Base-by-base conservation (phyloP, 106 monocot species). In the Posidonia australis region DNA sequence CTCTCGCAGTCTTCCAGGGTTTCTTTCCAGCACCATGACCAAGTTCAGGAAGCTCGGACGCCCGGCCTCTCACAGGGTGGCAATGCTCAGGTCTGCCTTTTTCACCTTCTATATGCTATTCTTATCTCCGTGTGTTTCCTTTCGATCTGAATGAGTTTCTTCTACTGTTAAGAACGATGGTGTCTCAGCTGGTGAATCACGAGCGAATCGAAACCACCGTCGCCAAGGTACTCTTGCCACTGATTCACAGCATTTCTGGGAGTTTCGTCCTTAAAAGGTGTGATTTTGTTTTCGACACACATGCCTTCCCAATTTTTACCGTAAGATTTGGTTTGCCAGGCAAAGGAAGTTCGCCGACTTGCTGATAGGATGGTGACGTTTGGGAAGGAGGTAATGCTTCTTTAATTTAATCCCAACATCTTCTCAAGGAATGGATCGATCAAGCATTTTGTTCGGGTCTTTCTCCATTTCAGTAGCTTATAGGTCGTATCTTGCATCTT, bases 311-410 rank as follows among this genome's bases (percentile, higher is more conserved):
- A 11, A 44, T 16, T 65, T 66, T 36, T 16, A 52, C 22, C 10
- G 29, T 60, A 1, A 27, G 1, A 64, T 32, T 36, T 42, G 13
- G 44, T 56, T 32, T 44, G 29, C 18, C 60, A 98, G 96, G 96
- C 96, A 6, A 98, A 98, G 76, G 90, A 98, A 79, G 87, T 98
- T 17, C 96, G 90, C 29, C 76, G 90, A 11, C 47, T 84, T 36
- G 96, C 96, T 48, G 96, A 98, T 69, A 78, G 80, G 62, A 98
- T 98, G 96, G 96, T 98, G 54, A 87, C 90, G 67, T 87, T 90
- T 42, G 96, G 87, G 11, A 98, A 98, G 67, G 87, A 98, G 82
- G 94, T 96, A 36, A 36, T 36, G 36, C 36, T 36, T 36, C 36
- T 7, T 4, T 36, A 2, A 36, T 36, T 36, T 2, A 36, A 36